Evolutionary conservation across 2,329 filamentous ascomycete genomes (phyloP), one percentile per base, ranked within the genome.

Genomic region (Niveomyces coronatus): DNA sequence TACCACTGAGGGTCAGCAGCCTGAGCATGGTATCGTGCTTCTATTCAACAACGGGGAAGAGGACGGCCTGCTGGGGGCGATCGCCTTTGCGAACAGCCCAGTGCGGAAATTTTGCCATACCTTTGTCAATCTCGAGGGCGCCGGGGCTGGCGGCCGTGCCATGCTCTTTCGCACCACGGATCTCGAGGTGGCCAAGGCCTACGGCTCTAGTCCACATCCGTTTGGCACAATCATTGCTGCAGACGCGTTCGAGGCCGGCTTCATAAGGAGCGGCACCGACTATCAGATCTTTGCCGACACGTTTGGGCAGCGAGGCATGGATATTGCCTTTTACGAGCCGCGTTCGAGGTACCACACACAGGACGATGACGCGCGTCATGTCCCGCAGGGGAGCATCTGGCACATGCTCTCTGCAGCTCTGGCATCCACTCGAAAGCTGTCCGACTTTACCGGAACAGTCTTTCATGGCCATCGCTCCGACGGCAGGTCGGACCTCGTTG

Each of bases 41-140:
- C 70, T 96, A 19, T 72, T 96, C 54, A 98, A 98, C 67, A 95
- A 96, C 53, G 89, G 84, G 24, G 91, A 98, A 54, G 91, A 98
- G 56, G 89, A 96, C 52, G 91, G 79, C 24, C 66, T 96, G 9
- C 85, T 93, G 47, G 91, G 91, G 1, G 87, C 89, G 6, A 75
- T 77, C 43, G 87, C 83, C 5, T 95, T 93, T 53, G 79, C 83
- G 19, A 78, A 86, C 47, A 86, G 88, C 55, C 84, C 87, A 0
- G 68, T 94, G 45, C 77, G 85, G 9, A 76, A 76, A 37, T 83
- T 93, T 40, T 74, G 85, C 9, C 83, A 88, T 53, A 86, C 85
- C 0, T 96, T 98, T 54, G 66, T 96, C 47, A 98, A 98, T 49
- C 74, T 98, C 13, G 91, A 98, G 60, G 91, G 91, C 10, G 89